Base-by-base conservation (phyloP, 345 rosid species). In the Salix koriyanagi region DNA sequence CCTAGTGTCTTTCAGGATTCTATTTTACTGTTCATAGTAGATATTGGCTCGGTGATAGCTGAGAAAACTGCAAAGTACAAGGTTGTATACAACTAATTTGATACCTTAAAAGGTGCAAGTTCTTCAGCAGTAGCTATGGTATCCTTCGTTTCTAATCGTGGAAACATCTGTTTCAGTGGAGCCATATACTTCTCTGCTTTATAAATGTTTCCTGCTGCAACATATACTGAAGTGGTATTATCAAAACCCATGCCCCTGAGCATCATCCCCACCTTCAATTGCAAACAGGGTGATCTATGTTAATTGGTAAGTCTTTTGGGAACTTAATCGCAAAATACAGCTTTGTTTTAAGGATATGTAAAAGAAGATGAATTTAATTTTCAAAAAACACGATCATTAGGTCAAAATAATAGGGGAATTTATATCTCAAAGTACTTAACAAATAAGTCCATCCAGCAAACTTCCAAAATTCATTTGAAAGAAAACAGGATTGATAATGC, bases 211-310 rank as follows among this genome's bases (percentile, higher is more conserved):
- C 99, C 99, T 0, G 99, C 97, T 68, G 98, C 97, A 37, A 91
- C 88, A 73, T 91, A 96, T 25, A 93, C 88, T 67, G 89, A 81
- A 26, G 97, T 96, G 71, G 83, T 89, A 76, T 88, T 92, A 83
- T 89, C 85, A 72, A 91, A 96, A 65, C 98, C 99, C 98, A 96
- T 96, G 73, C 98, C 99, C 80, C 98, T 92, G 75, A 96, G 97
- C 98, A 96, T 90, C 98, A 96, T 87, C 76, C 99, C 99, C 1
- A 91, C 99, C 99, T 93, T 84, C 74, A 82, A 64, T 0, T 34
- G 37, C 72, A 68, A 48, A 52, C 41, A 44, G 54, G 30, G 39
- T 69, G 7, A 65, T 60, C 46, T 42, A 28, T 75, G 64, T 36
- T 62, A 26, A 62, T 19, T 19, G 4, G 60, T 7, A 54, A 54